phyloP scores from a whole-genome alignment of 2,329 filamentous ascomycete species.

The Emergomyces orientalis region DNA sequence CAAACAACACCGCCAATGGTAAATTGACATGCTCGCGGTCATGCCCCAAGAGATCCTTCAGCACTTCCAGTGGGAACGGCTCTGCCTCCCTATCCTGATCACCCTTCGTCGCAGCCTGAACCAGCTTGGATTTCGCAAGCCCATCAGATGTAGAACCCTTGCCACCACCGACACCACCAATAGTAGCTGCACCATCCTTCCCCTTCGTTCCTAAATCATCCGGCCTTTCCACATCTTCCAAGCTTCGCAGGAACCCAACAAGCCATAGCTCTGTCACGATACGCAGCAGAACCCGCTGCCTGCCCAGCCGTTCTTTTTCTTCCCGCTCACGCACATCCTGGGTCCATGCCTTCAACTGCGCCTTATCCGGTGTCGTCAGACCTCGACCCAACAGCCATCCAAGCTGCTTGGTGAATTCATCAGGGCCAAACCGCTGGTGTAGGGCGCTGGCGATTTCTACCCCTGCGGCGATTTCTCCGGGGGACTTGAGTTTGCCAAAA shows the following conservation, averaged over 20 bases:
- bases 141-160: slow-evolving; percentile 42
- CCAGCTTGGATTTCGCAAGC: slow-evolving; percentile 54
- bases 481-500: slow-evolving; percentile 79
- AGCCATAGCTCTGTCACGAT: slow-evolving; percentile 96
- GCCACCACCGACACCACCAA: slow-evolving; percentile 24
- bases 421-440: slow-evolving; percentile 85
- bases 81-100: slow-evolving; percentile 64
- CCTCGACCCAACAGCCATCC: slow-evolving; percentile 89
- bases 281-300: slow-evolving; percentile 76
- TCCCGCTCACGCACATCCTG: slow-evolving; percentile 84
- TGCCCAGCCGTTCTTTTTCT: slow-evolving; percentile 81
- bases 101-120: slow-evolving; percentile 45
- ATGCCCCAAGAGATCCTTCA: slow-evolving; percentile 90
- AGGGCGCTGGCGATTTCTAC: slow-evolving; percentile 92
- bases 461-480: slow-evolving; percentile 82
- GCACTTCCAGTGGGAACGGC: slow-evolving; percentile 91
- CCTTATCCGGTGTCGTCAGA: slow-evolving; percentile 82
- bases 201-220: slow-evolving; percentile 49
- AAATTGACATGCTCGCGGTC: slow-evolving; percentile 89
- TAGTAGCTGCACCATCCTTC: slow-evolving; percentile 41
- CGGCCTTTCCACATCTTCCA: slow-evolving; percentile 58
- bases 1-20: slow-evolving; percentile 85
- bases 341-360: slow-evolving; percentile 65
- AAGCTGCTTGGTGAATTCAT: slow-evolving; percentile 82
- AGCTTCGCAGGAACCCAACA: slow-evolving; percentile 72